These are phyloP conservation scores for Rhodocollybia butyracea DNA, from an alignment of 768 basidiomycete genomes.

Conservation along the genomic window DNA sequence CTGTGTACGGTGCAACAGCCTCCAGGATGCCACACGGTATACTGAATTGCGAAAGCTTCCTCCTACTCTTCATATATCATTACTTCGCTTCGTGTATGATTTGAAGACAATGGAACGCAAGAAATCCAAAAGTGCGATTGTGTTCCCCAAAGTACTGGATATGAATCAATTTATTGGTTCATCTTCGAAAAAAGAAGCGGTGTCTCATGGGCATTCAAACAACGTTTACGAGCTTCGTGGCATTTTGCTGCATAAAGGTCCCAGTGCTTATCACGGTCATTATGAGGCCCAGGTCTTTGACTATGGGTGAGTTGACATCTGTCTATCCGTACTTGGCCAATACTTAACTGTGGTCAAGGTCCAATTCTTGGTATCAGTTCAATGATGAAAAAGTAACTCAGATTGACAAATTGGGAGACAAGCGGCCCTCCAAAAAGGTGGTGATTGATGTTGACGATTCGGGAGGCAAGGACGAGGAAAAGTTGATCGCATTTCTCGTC, in stretches of 20 bases:
- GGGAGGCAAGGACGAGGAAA: constrained; percentile 22
- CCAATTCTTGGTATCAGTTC: constrained; percentile 85
- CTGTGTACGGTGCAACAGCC: constrained; percentile 68
- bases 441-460: constrained; percentile 18
- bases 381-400: constrained; percentile 85
- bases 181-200: constrained; percentile 14
- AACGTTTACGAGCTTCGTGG: constrained; percentile 80
- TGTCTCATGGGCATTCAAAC: constrained; percentile 12
- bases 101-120: constrained; percentile 72
- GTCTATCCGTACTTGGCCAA: background rate
- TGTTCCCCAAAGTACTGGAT: constrained; percentile 72
- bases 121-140: constrained; percentile 79
- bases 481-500: constrained; percentile 16
- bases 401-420: constrained; percentile 49
- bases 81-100: constrained; percentile 93
- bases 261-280: constrained; percentile 90
- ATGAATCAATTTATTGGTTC: constrained; percentile 64
- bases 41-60: constrained; percentile 71
- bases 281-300: constrained; percentile 87
- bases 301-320: constrained; percentile 47
- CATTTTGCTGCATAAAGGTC: constrained; percentile 84
- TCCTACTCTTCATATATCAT: constrained; percentile 86
- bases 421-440: constrained; percentile 28
- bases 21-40: constrained; percentile 79
- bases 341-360: constrained; percentile 21